Percentiles rank a stretch among this genome's conserved stretches.
Conservation (phyloP, 169 alveolate species). For the Amoebophrya sp. region DNA sequence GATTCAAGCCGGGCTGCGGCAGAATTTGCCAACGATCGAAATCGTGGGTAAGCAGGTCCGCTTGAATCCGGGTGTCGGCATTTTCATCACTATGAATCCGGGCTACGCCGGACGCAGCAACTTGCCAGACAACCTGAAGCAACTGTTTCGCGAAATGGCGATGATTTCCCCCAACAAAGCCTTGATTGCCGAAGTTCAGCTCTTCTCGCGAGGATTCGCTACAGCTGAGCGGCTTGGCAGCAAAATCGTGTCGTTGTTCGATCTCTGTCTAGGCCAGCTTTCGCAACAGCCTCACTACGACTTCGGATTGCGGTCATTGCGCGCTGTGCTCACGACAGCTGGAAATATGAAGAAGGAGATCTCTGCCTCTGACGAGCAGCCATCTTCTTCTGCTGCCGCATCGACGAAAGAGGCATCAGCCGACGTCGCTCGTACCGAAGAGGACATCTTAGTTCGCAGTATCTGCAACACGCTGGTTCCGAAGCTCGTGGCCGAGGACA, state of each 20-base stretch:
- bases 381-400: constrained; percentile 36
- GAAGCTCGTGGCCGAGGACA: constrained; percentile 86
- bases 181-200: constrained; percentile 70
- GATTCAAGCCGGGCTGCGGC: constrained; percentile 71
- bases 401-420: not conserved
- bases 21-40: constrained; percentile 34
- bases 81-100: constrained; percentile 97
- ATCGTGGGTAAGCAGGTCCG: constrained; percentile 59
- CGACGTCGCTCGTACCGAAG: constrained; percentile 51
- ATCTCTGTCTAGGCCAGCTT: constrained; percentile 82
- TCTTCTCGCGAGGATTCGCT: constrained; percentile 39
- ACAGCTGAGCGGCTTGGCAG: constrained; percentile 53
- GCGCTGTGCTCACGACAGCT: constrained; percentile 84
- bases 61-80: constrained; percentile 86
- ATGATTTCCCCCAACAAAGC: constrained; percentile 83
- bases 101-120: constrained; percentile 94
- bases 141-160: constrained; percentile 83
- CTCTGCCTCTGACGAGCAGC: constrained; percentile 27
- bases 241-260: constrained; percentile 89
- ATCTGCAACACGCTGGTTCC: constrained; percentile 93
- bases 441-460: constrained; percentile 78
- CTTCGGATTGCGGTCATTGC: constrained; percentile 95
- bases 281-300: constrained; percentile 94
- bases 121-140: constrained; percentile 91
- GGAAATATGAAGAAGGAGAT: constrained; percentile 84